phyloP scores from a whole-genome alignment of 2,329 filamentous ascomycete genomes.

The Xylariales sp. region DNA sequence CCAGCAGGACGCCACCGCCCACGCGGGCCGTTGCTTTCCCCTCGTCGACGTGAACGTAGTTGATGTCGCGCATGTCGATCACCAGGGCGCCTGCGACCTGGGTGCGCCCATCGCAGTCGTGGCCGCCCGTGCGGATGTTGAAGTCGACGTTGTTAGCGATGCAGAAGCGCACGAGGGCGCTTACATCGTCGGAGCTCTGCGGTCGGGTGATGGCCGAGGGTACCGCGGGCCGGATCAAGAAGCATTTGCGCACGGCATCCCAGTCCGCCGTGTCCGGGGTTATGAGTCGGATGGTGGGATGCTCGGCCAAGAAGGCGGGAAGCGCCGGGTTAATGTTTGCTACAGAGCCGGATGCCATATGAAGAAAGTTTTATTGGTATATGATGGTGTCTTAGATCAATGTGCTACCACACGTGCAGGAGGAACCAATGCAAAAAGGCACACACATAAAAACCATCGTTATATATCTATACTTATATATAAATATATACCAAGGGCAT shows the following conservation, averaged over 20 bases:
- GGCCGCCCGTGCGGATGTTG: constrained; percentile 27
- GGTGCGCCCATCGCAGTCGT: constrained; percentile 28
- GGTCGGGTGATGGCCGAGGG: constrained; percentile 17
- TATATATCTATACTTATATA: no score
- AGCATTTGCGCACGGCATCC: constrained; percentile 13
- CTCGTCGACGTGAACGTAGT: constrained; percentile 20
- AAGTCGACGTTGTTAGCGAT: constrained; percentile 14
- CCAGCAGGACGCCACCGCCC: constrained; percentile 29
- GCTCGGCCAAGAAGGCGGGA: no score
- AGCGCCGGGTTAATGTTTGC: no score
- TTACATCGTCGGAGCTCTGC: constrained; percentile 13
- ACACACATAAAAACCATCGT: no score
- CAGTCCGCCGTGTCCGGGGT: constrained; percentile 6
- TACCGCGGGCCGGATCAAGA: constrained; percentile 7
- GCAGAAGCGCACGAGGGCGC: constrained; percentile 13
- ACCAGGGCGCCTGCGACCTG: constrained; percentile 24
- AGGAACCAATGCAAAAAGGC: no score
- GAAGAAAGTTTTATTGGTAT: no score
- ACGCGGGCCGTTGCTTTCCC: constrained; percentile 24
- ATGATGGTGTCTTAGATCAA: no score
- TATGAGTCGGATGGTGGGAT: neutral
- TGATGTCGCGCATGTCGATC: constrained; percentile 33
- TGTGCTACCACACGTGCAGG: no score
- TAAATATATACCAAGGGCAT: no score
- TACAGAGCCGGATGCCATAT: no score